Base-by-base conservation (phyloP, 257 asterid species). In the Nicotiana paniculata region DNA sequence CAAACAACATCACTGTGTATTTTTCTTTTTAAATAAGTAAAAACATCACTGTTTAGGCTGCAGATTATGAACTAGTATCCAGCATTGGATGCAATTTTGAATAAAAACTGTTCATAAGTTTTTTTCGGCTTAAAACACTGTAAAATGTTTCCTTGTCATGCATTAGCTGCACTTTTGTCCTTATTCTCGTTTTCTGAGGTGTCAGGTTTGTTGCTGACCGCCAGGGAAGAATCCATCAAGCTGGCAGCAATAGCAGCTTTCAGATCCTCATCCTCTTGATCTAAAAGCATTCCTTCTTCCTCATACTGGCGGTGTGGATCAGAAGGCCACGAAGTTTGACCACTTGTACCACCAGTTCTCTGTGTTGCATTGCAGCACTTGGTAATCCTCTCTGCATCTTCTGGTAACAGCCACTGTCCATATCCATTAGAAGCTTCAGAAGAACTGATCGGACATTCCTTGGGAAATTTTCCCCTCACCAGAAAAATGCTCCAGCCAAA, bases 241-340 rank as follows among this genome's bases (percentile, higher is more conserved):
- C 98, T 94, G 51, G 98, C 98, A 80, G 97, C 97, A 67, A 96
- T 96, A 15, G 98, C 99, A 83, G 97, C 98, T 90, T 90, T 96
- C 88, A 96, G 82, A 90, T 96, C 99, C 86, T 93, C 98, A 21
- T 94, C 99, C 28, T 94, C 98, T 33, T 90, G 93, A 39, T 88
- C 94, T 35, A 77, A 53, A 5, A 62, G 59, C 79, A 85, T 26
- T 16, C 80, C 90, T 16, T 39, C 86, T 9, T 82, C 90, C 21
- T 85, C 87, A 6, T 57, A 75, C 48, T 78, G 89, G 84, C 26
- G 55, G 83, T 59, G 55, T 24, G 83, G 88, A 61, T 84, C 85
- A 2, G 87, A 57, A 33, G 17, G 64, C 78, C 67, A 90, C 51
- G 10, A 88, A 33, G 24, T 67, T 57, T 79, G 87, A 81, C 70